Evolutionary conservation across 1,284 basidiomycete species (phyloP).

Genomic region (Moesziomyces parantarcticus): DNA sequence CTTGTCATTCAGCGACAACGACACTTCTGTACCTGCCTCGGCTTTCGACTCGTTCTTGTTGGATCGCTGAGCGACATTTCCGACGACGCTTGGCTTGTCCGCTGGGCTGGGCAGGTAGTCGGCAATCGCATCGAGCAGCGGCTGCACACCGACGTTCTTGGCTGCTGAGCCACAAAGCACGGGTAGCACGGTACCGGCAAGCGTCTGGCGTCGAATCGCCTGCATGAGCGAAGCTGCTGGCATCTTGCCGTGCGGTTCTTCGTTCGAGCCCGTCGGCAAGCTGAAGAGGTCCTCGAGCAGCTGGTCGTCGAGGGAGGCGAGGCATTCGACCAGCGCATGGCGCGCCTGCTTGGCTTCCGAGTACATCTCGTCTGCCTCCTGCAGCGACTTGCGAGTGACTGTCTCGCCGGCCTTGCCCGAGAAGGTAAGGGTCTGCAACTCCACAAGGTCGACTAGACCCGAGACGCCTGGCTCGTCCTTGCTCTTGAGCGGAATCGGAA

Average conservation of each 20-base stretch:
- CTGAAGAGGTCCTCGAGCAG: constrained; percentile 76
- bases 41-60: constrained; percentile 1
- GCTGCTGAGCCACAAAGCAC: constrained; percentile 85
- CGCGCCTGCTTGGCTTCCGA: constrained; percentile 77
- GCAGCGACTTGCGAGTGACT: constrained; percentile 26
- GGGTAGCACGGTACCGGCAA: constrained; percentile 78
- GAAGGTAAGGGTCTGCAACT: constrained; percentile 51
- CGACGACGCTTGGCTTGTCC: constrained; percentile 43
- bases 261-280: constrained; percentile 70
- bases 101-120: constrained; percentile 82
- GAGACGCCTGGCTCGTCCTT: constrained; percentile 80
- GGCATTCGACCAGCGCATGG: constrained; percentile 77
- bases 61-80: constrained; percentile 2
- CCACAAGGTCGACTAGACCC: constrained; percentile 60
- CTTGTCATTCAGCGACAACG: constrained; percentile 27
- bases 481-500: constrained; percentile 79
- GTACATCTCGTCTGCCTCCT: constrained; percentile 70
- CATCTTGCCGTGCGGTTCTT: constrained; percentile 73
- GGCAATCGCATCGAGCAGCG: constrained; percentile 82
- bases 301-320: constrained; percentile 82
- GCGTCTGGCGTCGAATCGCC: constrained; percentile 77
- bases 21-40: constrained; percentile 61
- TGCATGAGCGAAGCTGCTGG: constrained; percentile 48
- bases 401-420: constrained; percentile 57
- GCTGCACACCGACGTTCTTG: constrained; percentile 82